Evolutionary conservation across 495 filamentous ascomycete species (phyloP).

Genomic region (Aspergillus funiculosus): DNA sequence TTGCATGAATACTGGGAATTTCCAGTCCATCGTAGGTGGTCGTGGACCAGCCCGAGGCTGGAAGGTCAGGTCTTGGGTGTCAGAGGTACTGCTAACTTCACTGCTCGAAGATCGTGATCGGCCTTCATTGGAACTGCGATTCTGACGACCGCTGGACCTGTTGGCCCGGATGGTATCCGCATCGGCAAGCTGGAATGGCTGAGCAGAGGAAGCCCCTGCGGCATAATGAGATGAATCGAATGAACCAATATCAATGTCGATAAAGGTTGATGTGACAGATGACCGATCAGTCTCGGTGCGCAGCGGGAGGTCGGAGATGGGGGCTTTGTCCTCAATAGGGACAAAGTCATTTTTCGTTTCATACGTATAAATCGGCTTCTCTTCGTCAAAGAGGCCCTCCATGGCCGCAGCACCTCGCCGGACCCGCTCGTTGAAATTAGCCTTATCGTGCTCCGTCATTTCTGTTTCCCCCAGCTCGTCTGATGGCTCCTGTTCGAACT

Average conservation of each 20-base stretch:
- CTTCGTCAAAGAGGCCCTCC: slow-evolving; percentile 45
- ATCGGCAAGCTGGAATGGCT: slow-evolving; percentile 45
- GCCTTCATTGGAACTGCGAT: slow-evolving; percentile 35
- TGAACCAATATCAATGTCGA: slow-evolving; percentile 44
- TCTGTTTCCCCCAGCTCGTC: slow-evolving; percentile 25
- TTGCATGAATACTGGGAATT: slow-evolving; percentile 37
- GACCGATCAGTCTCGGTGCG: slow-evolving; percentile 45
- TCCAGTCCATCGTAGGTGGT: slow-evolving; percentile 48
- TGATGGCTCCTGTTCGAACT: slow-evolving; percentile 19
- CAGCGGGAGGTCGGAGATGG: slow-evolving; percentile 44
- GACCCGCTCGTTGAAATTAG: slow-evolving; percentile 46
- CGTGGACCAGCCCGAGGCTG: slow-evolving; percentile 35
- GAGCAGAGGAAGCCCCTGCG: slow-evolving; percentile 36
- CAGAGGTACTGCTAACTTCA: slow-evolving; percentile 20
- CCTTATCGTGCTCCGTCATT: slow-evolving; percentile 36
- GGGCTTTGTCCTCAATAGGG: slow-evolving; percentile 30
- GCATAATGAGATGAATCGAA: slow-evolving; percentile 47
- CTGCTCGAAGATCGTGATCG: slow-evolving; percentile 31
- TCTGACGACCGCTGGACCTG: slow-evolving; percentile 35
- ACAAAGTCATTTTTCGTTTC: slow-evolving; percentile 46
- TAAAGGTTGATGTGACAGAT: slow-evolving; percentile 44
- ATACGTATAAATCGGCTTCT: slow-evolving; percentile 42
- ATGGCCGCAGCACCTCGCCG: slow-evolving; percentile 44
- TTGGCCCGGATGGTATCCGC: slow-evolving; percentile 48
- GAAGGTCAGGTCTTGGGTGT: slow-evolving; percentile 27